Evolutionary conservation across 2,329 filamentous ascomycete species (phyloP), one percentile per base, ranked within the genome.

Genomic region (Colletotrichum tropicicola): DNA sequence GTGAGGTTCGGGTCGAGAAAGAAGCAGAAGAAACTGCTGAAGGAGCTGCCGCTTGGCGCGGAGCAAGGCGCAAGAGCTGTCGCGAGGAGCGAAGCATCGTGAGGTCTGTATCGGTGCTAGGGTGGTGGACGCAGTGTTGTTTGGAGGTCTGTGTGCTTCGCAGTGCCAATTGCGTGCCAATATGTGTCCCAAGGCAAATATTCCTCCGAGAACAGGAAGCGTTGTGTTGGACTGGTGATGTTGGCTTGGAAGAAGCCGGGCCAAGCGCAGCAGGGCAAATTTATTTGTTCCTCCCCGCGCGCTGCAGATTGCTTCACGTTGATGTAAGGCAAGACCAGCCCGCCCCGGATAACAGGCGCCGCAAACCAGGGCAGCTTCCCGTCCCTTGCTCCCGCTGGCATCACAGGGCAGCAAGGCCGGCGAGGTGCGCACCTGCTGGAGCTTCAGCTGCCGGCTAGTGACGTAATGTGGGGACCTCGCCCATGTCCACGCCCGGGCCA

Each of bases 11-110:
- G 8, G 62, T 52, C 5, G 62, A 55, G 35, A 56, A 27, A 1
- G 51, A 27, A 1, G 51, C 15, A 2, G 52, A 19, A 3, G 15
- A 32, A 25, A 12, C 32, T 47, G 28, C n/a, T 17, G 45, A 41
- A 6, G 60, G 49, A 17, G 21, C 25, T 21, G 49, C 37, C 2
- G 25, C 17, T 32, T 59, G 47, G 55, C 70, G 70, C 4, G 69
- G 68, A 23, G 69, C 62, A 13, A 72, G 30, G 17, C 68, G 70
- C 41, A 69, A 52, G 10, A 77, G 54, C 2, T 70, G 66, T 47
- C 70, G 72, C 41, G 74, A 70, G 8, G 69, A 68, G 66, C 71
- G 74, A 59, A 77, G 72, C 75, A 78, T 78, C n/a, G 9, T 52
- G 54, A 48, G 10, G 4, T 19, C 10, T 43, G 17, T 43, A 17